Base-by-base conservation (phyloP, 2,329 filamentous ascomycete species). In the Neurospora sp. region DNA sequence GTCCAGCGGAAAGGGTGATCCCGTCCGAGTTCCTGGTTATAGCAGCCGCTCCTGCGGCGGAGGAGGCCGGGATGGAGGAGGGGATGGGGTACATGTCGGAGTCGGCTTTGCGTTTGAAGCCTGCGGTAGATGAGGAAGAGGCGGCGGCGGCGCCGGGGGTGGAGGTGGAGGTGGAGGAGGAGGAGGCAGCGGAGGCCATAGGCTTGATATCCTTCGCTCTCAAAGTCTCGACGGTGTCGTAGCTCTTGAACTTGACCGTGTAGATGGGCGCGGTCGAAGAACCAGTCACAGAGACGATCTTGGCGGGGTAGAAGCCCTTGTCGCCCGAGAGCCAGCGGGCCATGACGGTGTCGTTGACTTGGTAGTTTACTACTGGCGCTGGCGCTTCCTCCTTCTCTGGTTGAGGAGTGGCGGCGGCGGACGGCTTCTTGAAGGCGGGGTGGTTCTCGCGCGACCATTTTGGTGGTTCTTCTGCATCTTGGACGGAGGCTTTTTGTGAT, bases 271-370 rank as follows among this genome's bases (percentile, higher is more conserved):
- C 92, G 62, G 89, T 91, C n/a, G 91, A 90, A 9, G 93, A 97
- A 71, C 96, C 96, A 28, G 95, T 97, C 76, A 97, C 94, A 68
- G 92, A 94, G 68, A 93, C 95, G 80, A 99, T 97, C 76, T 93
- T 90, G 58, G 94, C 96, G 66, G 93, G 91, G 82, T 98, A 98
- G 82, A 94, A 97, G 33, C 87, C 87, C 77, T 92, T 93, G 80
- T 99, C 96, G 69, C 93, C 93, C 10, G 93, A 91, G 66, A 91
- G 83, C 93, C 94, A 99, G 81, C 95, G 94, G 66, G 95, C 96
- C 80, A 96, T 85, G 69, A 97, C 92, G 39, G 85, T 91, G 77
- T 99, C 96, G 78, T 97, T 97, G 74, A 97, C 92, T 70, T 91
- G 88, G 81, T 94, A 97, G 10, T 85, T 85, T 2, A 85, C 83